A percentile compares a stretch with the other conserved stretches of the same genome.
Conservation (phyloP, 2,329 filamentous ascomycete genomes). For the Phyllachora maydis region DNA sequence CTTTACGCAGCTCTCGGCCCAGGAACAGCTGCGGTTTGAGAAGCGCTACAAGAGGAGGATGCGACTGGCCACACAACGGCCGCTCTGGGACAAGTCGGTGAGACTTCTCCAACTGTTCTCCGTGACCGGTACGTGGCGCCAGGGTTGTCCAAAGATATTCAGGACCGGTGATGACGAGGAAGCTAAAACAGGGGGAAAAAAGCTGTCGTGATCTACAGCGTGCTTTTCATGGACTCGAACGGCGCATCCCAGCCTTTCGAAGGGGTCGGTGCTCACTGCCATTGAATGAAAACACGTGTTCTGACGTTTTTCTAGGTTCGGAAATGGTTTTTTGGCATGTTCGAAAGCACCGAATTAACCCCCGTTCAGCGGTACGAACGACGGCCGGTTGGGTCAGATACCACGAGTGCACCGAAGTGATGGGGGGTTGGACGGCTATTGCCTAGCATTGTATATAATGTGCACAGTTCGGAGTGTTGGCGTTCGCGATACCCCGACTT, state of each 20-base stretch:
- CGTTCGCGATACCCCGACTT: no score
- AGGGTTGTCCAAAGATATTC: no score
- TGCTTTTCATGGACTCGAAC: constrained; percentile 41
- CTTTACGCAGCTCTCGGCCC: constrained; percentile 45
- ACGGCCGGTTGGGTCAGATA: not conserved
- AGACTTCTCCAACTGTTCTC: constrained; percentile 42
- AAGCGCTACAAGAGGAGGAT: constrained; percentile 57
- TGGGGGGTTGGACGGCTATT: no score
- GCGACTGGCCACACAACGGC: constrained; percentile 36
- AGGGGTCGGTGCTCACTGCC: constrained; percentile 15
- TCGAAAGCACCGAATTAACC: constrained; percentile 7
- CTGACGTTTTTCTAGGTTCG: constrained; percentile 13
- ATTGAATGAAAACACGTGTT: constrained; percentile 1
- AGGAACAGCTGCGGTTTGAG: constrained; percentile 61
- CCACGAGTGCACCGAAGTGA: no score
- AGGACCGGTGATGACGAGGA: no score
- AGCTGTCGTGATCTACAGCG: constrained; percentile 33
- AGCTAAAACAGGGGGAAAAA: no score
- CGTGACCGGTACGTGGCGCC: constrained; percentile 26
- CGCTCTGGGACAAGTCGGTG: constrained; percentile 42
- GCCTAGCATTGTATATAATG: no score
- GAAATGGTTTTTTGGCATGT: constrained; percentile 15
- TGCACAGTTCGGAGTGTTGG: no score
- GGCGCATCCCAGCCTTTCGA: constrained; percentile 24
- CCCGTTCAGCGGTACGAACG: constrained; percentile 1